Conservation (phyloP, 2,329 filamentous ascomycete species). For the Botrytis byssoidea region DNA sequence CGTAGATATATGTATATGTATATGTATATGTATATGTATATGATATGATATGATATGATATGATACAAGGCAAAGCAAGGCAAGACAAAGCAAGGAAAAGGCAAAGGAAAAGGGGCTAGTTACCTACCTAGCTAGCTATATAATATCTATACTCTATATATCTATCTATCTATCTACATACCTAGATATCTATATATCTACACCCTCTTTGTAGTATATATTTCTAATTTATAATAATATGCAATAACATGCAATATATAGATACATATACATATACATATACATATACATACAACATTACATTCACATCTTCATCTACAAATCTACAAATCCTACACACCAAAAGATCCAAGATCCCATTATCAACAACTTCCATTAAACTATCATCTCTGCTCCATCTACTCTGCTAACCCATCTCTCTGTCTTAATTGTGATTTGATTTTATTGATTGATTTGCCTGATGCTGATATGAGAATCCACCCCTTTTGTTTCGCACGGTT, state of each 20-base stretch:
- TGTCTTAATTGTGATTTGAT: not conserved
- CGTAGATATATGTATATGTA: no score
- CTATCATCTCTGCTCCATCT: not conserved
- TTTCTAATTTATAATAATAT: no score
- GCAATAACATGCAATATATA: no score
- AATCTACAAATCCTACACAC: not conserved
- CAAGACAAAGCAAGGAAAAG: no score
- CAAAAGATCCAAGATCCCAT: not conserved
- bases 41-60: no score
- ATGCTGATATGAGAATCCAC: not conserved
- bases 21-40: no score
- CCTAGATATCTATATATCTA: no score
- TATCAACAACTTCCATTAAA: constrained; percentile 4
- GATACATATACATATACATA: not conserved
- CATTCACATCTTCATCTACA: not conserved
- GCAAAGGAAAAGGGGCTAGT: no score
- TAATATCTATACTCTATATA: no score
- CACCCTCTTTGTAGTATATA: not conserved
- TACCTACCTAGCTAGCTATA: no score
- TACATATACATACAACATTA: not conserved
- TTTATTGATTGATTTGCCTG: constrained; percentile 1
- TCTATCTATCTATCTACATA: no score
- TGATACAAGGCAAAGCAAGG: no score
- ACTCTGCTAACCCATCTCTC: not conserved
- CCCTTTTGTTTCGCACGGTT: constrained; percentile 7